Conservation (phyloP, 257 asterid species). For the Capsicum rhomboideum region DNA sequence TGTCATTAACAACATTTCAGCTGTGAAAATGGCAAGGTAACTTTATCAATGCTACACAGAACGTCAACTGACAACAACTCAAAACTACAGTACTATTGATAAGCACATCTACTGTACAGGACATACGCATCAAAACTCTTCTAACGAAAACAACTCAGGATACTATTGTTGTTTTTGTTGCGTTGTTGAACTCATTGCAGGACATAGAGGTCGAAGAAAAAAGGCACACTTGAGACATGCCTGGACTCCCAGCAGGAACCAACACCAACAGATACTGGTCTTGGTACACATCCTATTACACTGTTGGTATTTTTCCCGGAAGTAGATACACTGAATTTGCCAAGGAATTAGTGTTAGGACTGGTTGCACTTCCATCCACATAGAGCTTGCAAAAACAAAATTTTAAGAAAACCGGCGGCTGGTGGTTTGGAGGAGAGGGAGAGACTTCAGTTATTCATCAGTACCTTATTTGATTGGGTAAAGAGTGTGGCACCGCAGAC, state of each 20-base stretch:
- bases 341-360: neutral
- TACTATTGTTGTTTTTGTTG: neutral
- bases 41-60: neutral
- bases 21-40: neutral
- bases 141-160: neutral
- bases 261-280: neutral
- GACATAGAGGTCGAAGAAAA: neutral
- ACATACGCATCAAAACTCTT: neutral
- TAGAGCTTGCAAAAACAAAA: neutral
- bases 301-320: neutral
- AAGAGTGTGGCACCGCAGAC: neutral
- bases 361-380: neutral
- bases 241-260: neutral
- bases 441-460: neutral
- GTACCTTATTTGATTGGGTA: neutral
- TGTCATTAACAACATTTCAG: neutral
- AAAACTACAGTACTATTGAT: neutral
- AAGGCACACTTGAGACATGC: neutral
- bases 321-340: neutral
- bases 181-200: neutral
- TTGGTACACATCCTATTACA: neutral
- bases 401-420: neutral
- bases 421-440: neutral
- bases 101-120: neutral
- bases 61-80: neutral